phyloP scores from a whole-genome alignment of 805 yeast species.

The Ascoidea tarda region DNA sequence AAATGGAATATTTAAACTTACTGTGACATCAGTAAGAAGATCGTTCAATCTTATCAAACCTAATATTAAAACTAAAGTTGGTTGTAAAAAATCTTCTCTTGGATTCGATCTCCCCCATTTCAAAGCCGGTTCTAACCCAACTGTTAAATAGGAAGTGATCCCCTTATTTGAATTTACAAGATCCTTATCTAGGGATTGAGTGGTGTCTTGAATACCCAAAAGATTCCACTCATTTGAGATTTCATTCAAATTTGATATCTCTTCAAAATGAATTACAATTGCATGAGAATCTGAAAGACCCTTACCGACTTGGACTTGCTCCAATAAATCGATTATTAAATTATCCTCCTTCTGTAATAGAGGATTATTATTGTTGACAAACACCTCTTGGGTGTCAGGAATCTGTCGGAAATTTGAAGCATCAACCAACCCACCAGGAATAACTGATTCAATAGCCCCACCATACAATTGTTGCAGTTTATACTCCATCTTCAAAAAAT shows the following conservation, averaged over 20 bases:
- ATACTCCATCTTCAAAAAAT: background rate
- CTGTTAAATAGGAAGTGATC: constrained; percentile 18
- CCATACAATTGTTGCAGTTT: constrained; percentile 39
- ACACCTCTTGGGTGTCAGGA: constrained; percentile 93
- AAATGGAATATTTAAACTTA: constrained; percentile 49
- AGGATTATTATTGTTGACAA: constrained; percentile 29
- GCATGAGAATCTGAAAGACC: constrained; percentile 23
- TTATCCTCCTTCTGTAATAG: constrained; percentile 15
- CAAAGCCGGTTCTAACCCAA: constrained; percentile 28
- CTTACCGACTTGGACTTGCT: constrained; percentile 19
- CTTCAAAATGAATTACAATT: constrained; percentile 38
- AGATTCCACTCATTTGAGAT: constrained; percentile 17
- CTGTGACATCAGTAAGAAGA: constrained; percentile 43
- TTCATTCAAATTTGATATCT: constrained; percentile 32
- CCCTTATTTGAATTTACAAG: constrained; percentile 1
- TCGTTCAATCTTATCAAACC: constrained; percentile 39
- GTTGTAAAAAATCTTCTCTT: constrained; percentile 10
- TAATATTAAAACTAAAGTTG: constrained; percentile 35
- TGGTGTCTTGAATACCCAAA: constrained; percentile 15
- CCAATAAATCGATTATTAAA: constrained; percentile 25
- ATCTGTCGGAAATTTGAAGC: constrained; percentile 70
- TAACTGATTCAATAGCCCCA: constrained; percentile 52
- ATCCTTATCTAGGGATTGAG: constrained; percentile 2
- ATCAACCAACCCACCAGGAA: constrained; percentile 56
- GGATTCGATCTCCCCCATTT: constrained; percentile 33